Base-by-base conservation (phyloP, 2,329 filamentous ascomycete species). In the Calonectria crousiana region DNA sequence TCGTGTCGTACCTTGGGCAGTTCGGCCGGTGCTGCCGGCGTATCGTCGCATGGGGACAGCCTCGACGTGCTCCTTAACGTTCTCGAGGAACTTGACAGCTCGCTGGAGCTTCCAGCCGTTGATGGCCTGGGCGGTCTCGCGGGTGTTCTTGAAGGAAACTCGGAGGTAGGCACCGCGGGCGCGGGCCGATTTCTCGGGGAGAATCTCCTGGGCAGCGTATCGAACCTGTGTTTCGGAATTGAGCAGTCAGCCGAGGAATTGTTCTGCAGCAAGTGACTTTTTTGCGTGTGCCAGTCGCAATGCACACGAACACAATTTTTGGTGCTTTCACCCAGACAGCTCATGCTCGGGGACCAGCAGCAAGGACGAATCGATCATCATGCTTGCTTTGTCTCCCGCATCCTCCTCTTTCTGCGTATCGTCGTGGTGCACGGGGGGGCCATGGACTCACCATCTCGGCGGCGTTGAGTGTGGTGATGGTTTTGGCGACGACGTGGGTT, bases 121-220 rank as follows among this genome's bases (percentile, higher is more conserved):
- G 93, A 99, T 98, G 85, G 96, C 96, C 92, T 98, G 97, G 81
- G 97, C 97, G 82, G 96, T 98, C 92, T 99, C 97, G 86, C 97
- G 95, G 87, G 97, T 99, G 94, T 99, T 99, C 94, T 99, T 99
- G 95, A 98, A 99, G 84, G 95, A 98, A 84, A 98, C 96, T 87
- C 97, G 95, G 85, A 99, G 95, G 92, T 98, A 99, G 88, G 96
- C 95, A 89, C 97, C 97, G 90, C 97, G 96, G 87, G 96, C 94
- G 91, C 96, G 95, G 89, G 97, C 97, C 90, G 95, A 98, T 93
- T 98, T 98, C 84, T 93, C 92, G 88, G 93, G 90, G 84, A 94
- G 91, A 87, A 97, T 96, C 87, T 95, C 92, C 86, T 93, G 95
- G 87, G 94, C 94, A 89, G 95, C 95, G 95, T 98, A 98, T 89